Evolutionary conservation across 345 rosid genomes (phyloP), one percentile per base, ranked within the genome.

Genomic region (Anacardium occidentale): DNA sequence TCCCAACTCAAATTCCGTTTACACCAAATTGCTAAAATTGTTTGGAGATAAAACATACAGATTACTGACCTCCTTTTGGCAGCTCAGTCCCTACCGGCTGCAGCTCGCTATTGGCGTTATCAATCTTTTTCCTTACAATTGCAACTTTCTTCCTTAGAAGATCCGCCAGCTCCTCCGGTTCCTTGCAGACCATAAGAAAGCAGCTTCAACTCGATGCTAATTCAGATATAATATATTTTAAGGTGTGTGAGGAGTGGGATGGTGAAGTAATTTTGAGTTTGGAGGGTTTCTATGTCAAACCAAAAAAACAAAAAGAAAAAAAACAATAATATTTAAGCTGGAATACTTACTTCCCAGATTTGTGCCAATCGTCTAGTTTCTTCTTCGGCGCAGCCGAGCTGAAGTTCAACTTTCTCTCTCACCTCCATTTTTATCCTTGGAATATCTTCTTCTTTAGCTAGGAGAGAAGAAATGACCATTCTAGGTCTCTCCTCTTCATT

Each of bases 91-190:
- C 11, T 89, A 74, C 52, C 52, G 92, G 80, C 83, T 90, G 88
- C 18, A 93, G 79, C 66, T 93, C 96, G 63, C 86, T 75, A 34
- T 83, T 85, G 1, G 84, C 87, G 71, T 79, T 63, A 68, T 93
- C 98, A 17, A 93, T 85, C 82, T 79, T 89, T 82, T 91, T 88
- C 10, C 90, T 81, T 10, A 87, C 82, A 14, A 70, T 72, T 5
- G 86, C 90, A n/a, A 89, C 88, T 78, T 93, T 96, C 81, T 89
- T 93, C 75, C 91, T 86, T 80, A 84, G 22, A 1, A 97, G 96
- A 77, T 93, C 98, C 20, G 81, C 77, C 57, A 93, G 74, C 48
- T 78, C 88, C 81, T 93, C 91, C 29, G 91, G 81, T 84, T 93
- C 95, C 97, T 93, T 45, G 21, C 29, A 14, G 47, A 52, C 52